These are phyloP conservation scores for Melastoma candidum DNA, from an alignment of 441 rosid genomes.

Conservation along the genomic window DNA sequence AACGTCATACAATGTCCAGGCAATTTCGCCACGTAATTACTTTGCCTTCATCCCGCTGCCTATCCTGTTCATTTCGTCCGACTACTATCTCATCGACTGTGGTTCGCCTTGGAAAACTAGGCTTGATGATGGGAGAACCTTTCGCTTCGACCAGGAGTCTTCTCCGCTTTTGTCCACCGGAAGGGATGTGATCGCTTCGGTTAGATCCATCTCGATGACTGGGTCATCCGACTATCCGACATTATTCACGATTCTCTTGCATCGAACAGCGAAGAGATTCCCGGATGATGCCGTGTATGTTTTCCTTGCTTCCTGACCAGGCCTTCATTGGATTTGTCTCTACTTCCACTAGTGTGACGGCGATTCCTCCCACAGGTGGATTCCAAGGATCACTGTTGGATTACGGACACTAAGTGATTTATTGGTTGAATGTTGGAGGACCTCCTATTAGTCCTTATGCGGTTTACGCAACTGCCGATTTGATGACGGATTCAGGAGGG, in stretches of 20 bases:
- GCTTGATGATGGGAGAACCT: slow-evolving; percentile 55
- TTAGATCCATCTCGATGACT: slow-evolving; percentile 26
- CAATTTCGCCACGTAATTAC: too few species aligned
- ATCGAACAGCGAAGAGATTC: slow-evolving; percentile 31
- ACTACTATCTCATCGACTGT: slow-evolving; percentile 57
- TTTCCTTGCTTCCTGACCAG: slow-evolving; percentile 35
- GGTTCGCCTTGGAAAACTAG: slow-evolving; percentile 52
- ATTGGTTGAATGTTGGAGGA: slow-evolving; percentile 50
- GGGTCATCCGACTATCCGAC: slow-evolving; percentile 17
- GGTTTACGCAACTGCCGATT: slow-evolving; percentile 34
- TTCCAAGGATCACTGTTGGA: slow-evolving; percentile 28
- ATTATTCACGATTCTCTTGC: slow-evolving; percentile 22
- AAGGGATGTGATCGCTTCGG: slow-evolving; percentile 37
- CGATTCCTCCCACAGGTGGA: slow-evolving; percentile 21
- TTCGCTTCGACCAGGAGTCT: slow-evolving; percentile 47
- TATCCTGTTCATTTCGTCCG: slow-evolving; percentile 25
- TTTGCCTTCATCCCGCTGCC: not conserved
- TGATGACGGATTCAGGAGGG: slow-evolving; percentile 33
- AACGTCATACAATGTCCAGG: too few species aligned
- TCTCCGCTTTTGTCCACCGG: slow-evolving; percentile 33
- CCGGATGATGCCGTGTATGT: slow-evolving; percentile 25
- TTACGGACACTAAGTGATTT: slow-evolving; percentile 27
- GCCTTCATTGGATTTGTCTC: slow-evolving; percentile 54
- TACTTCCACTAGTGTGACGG: slow-evolving; percentile 34
- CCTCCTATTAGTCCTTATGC: slow-evolving; percentile 21